Percentiles rank a stretch among this genome's conserved stretches.
Evolutionary conservation across 306 rosid species (phyloP).

Genomic region (Bauhinia variegata): DNA sequence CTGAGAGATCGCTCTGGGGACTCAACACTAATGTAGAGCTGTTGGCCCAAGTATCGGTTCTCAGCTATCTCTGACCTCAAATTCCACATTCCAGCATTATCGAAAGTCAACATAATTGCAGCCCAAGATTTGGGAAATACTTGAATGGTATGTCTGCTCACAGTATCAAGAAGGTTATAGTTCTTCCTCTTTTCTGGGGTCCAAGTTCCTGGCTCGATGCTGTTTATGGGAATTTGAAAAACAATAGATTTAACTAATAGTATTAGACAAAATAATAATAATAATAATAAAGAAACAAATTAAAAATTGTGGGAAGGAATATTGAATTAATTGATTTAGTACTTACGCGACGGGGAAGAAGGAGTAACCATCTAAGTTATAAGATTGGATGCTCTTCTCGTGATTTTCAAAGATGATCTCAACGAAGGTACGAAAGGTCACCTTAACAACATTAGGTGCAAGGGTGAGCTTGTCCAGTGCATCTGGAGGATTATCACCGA

Average conservation of each 20-base stretch:
- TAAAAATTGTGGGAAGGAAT: background rate
- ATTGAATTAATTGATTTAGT: no score
- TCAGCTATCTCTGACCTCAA: slow-evolving; percentile 43
- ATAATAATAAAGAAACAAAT: background rate
- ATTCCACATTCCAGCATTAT: slow-evolving; percentile 66
- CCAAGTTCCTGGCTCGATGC: slow-evolving; percentile 67
- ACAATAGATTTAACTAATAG: background rate
- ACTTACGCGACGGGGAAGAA: slow-evolving; percentile 61
- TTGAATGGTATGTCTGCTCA: no score
- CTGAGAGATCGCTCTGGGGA: slow-evolving; percentile 43
- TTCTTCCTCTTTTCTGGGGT: slow-evolving; percentile 34
- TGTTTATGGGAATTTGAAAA: background rate
- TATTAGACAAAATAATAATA: no score
- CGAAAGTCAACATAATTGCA: slow-evolving; percentile 46
- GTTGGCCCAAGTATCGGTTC: slow-evolving; percentile 40
- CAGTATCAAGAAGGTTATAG: no score
- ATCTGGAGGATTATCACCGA: slow-evolving; percentile 33
- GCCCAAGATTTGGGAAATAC: slow-evolving; percentile 31
- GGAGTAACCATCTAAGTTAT: slow-evolving; percentile 57
- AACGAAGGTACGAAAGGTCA: slow-evolving; percentile 45
- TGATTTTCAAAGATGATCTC: slow-evolving; percentile 65
- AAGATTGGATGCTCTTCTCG: slow-evolving; percentile 56
- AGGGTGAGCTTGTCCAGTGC: slow-evolving; percentile 6
- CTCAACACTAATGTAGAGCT: slow-evolving; percentile 42
- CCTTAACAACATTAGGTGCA: slow-evolving; percentile 48